phyloP scores from a whole-genome alignment of 345 rosid genomes.

The Ceriops zippeliana region DNA sequence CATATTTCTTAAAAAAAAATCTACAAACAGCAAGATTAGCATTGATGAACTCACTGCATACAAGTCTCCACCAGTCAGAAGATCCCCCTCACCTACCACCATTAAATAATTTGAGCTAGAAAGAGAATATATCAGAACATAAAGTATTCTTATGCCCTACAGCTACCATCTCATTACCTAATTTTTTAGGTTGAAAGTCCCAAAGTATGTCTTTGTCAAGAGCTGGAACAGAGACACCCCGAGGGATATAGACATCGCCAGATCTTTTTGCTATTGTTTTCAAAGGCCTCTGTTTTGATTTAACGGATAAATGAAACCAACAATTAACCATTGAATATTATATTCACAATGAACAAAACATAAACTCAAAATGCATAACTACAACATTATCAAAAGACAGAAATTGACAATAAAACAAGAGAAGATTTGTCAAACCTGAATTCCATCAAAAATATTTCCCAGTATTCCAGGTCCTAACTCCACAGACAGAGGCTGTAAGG shows the following conservation, averaged over 20 bases:
- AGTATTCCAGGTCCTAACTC: conserved; percentile 99
- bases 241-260: conserved; percentile 98
- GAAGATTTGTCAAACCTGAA: conserved; percentile 62
- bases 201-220: conserved; percentile 91
- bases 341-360: background rate
- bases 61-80: conserved; percentile 94
- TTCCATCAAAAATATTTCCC: conserved; percentile 98
- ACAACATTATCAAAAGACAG: background rate
- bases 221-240: conserved; percentile 98
- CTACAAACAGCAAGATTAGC: conserved; percentile 11
- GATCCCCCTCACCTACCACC: conserved; percentile 87
- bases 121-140: background rate
- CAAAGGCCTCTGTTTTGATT: conserved; percentile 74
- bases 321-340: conserved; percentile 1
- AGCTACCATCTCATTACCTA: conserved; percentile 44
- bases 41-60: conserved; percentile 76
- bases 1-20: background rate
- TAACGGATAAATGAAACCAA: background rate
- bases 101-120: conserved; percentile 7
- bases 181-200: conserved; percentile 92
- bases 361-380: conserved; percentile 4
- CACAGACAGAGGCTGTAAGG: conserved; percentile 89
- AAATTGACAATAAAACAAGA: background rate
- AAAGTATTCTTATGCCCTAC: too few species aligned
- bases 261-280: conserved; percentile 91